These are phyloP conservation scores for Colletotrichum liaoningense DNA, from an alignment of 2,329 filamentous ascomycete species.

Conservation along the genomic window DNA sequence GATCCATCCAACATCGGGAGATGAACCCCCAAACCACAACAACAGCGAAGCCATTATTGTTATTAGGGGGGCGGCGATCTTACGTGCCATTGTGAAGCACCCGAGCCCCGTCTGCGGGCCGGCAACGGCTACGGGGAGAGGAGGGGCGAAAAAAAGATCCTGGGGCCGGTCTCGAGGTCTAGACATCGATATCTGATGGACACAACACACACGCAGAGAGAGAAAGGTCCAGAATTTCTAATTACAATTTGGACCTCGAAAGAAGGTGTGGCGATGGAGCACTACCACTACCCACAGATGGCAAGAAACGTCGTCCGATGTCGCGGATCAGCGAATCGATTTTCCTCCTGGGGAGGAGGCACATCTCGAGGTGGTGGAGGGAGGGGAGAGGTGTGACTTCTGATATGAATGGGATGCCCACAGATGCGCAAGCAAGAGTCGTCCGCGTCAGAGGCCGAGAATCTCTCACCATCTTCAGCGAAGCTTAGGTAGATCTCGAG, in stretches of 20 bases:
- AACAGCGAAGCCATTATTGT: not conserved
- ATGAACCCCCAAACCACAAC: not conserved
- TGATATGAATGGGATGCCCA: not conserved
- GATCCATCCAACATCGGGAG: not conserved
- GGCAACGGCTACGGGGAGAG: not conserved
- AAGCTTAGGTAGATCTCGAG: constrained; percentile 23
- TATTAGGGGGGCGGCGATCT: not conserved
- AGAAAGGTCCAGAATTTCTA: not conserved
- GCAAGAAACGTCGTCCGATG: constrained; percentile 2
- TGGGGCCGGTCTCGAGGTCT: not conserved
- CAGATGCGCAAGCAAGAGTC: not conserved
- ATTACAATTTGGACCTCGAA: not conserved
- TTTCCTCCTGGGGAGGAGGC: not conserved
- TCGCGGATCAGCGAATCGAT: constrained; percentile 17
- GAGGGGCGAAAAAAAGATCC: not conserved
- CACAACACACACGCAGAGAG: too few species aligned
- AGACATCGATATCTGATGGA: constrained; percentile 8
- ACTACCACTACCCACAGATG: not conserved
- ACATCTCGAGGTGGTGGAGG: not conserved
- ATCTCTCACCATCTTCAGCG: constrained; percentile 22
- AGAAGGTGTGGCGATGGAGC: constrained; percentile 21
- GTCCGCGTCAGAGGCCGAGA: constrained; percentile 25
- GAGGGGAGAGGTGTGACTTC: too few species aligned
- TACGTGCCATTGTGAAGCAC: not conserved
- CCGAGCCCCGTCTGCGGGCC: not conserved